These are phyloP conservation scores for Penicillium nordicum DNA, from an alignment of 2,329 filamentous ascomycete species.

Conservation along the genomic window DNA sequence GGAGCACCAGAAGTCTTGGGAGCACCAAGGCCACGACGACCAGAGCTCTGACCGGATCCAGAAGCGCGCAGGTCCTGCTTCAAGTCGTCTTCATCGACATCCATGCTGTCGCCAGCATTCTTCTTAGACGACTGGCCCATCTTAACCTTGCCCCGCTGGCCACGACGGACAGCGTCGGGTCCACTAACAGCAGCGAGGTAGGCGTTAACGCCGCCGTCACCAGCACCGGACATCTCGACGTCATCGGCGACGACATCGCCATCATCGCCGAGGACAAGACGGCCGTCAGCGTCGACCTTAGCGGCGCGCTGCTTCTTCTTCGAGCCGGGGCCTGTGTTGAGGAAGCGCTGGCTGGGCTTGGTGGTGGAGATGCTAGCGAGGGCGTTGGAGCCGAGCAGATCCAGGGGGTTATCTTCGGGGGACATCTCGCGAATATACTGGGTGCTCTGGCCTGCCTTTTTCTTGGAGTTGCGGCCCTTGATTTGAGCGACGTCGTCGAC, in stretches of 20 bases:
- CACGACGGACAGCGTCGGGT: constrained; percentile 55
- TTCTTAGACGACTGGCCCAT: constrained; percentile 49
- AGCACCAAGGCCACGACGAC: constrained; percentile 25
- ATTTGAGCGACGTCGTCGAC: constrained; percentile 36
- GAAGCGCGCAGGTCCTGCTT: constrained; percentile 19
- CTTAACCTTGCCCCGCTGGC: constrained; percentile 59
- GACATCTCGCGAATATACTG: constrained; percentile 81
- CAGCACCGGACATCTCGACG: constrained; percentile 33
- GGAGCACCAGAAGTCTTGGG: constrained; percentile 26
- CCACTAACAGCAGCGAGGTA: constrained; percentile 61
- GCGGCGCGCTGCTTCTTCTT: constrained; percentile 42
- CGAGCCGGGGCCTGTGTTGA: constrained; percentile 38
- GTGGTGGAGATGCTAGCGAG: constrained; percentile 92
- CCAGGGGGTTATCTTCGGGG: constrained; percentile 86
- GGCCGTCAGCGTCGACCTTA: constrained; percentile 44
- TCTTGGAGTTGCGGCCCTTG: constrained; percentile 45
- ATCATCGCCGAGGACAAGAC: constrained; percentile 41
- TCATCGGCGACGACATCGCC: constrained; percentile 29
- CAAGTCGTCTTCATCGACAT: constrained; percentile 42
- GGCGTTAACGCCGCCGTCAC: constrained; percentile 51
- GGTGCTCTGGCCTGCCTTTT: constrained; percentile 45
- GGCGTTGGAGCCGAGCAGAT: constrained; percentile 83
- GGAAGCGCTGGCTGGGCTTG: constrained; percentile 60
- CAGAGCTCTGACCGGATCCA: constrained; percentile 13
- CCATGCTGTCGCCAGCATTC: constrained; percentile 40